Base-by-base conservation (phyloP, 2,329 filamentous ascomycete genomes). In the Lachnellula arida region DNA sequence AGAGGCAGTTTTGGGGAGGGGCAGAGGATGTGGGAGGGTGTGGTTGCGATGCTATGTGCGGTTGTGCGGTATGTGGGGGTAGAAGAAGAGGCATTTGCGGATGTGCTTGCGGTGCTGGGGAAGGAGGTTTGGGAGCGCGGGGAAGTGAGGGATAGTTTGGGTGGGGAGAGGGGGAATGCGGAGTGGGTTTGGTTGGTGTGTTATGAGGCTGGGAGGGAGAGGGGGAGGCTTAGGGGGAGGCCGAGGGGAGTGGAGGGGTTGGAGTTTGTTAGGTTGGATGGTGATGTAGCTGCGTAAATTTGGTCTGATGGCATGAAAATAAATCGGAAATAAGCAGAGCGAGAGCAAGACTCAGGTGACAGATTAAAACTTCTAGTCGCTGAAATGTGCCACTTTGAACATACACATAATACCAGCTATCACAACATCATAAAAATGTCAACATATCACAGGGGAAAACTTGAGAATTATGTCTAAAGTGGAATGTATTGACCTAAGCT, bases 181-280 rank as follows among this genome's bases (percentile, higher is more conserved):
- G 89, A 94, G 74, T 86, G 87, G 1, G 86, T 94, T 4, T 95
- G 90, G 90, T 71, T 93, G 61, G 75, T 76, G 42, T 71, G 81
- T 65, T 49, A 51, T 19, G 37, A 49, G 28, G 50, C 44, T 32
- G 51, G 51, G 54, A 46, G 3, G 28, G 57, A 65, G 75, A 32
- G 8, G 2, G 28, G 9, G 37, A 64, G 73, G 52, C 65, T 63
- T 59, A 62, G 69, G 54, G 67, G 70, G 42, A 70, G 67, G 11
- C 78, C 78, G 8, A 63, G 69, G 22, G 42, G n/a, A 4, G 64
- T 80, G 63, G 73, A 78, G 5, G 78, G 76, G 0, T 65, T 68
- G 50, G 55, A 54, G 9, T 75, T 76, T 65, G 65, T 69, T 14
- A 43, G 46, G 12, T 56, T 60, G 14, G 50, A 55, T 32, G 12